These are phyloP conservation scores for Escovopsis sp. DNA, from an alignment of 2,329 filamentous ascomycete species.

Conservation along the genomic window DNA sequence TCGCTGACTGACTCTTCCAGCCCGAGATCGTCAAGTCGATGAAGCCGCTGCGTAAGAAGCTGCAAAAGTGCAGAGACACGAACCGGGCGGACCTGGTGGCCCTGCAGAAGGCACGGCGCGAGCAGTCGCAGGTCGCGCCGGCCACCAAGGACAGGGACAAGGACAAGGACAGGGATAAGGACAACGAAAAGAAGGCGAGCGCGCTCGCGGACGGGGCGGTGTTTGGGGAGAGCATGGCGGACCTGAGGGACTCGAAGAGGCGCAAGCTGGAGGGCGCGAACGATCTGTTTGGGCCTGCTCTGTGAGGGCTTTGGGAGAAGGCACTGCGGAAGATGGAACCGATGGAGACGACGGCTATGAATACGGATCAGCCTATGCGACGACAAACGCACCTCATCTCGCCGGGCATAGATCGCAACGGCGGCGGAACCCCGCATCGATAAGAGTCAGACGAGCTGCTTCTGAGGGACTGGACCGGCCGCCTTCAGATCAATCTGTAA, in stretches of 20 bases:
- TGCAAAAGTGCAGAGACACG: conserved; percentile 61
- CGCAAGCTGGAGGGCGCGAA: conserved; percentile 28
- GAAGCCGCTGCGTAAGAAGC: conserved; percentile 49
- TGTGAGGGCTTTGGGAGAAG: conserved; percentile 12
- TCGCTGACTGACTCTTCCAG: conserved; percentile 15
- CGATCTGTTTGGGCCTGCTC: conserved; percentile 33
- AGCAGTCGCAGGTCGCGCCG: conserved; percentile 26
- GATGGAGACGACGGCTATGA: too few species aligned
- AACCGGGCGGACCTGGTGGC: conserved; percentile 59
- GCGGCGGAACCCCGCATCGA: too few species aligned
- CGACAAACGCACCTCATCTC: too few species aligned
- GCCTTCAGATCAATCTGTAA: too few species aligned
- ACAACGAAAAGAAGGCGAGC: conserved; percentile 26
- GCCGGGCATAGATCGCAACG: too few species aligned
- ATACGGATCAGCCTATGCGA: too few species aligned
- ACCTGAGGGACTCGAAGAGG: conserved; percentile 29
- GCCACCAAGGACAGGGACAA: conserved; percentile 14
- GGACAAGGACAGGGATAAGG: too few species aligned
- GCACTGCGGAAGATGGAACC: not conserved
- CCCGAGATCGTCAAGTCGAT: conserved; percentile 30
- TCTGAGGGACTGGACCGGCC: too few species aligned
- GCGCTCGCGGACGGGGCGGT: conserved; percentile 27
- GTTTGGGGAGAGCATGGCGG: conserved; percentile 27
- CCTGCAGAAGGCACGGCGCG: conserved; percentile 48
- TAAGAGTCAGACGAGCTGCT: too few species aligned